phyloP scores from a whole-genome alignment of 768 basidiomycete genomes.

The Neoboletus subvelutipes region DNA sequence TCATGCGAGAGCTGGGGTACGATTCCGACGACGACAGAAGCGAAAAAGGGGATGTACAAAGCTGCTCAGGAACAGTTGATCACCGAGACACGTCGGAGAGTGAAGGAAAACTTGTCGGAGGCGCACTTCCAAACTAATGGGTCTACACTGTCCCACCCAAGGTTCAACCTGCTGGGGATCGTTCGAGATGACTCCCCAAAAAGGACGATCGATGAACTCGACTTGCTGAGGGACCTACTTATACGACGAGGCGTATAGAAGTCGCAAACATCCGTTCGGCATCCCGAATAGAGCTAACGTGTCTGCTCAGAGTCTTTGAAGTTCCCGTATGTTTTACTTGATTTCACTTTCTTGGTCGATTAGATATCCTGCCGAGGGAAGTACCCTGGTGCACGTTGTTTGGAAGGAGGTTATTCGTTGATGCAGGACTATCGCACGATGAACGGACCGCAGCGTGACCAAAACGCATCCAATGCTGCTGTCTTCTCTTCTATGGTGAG shows the following conservation, averaged over 20 bases:
- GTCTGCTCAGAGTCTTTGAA: constrained; percentile 17
- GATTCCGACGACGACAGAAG: constrained; percentile 22
- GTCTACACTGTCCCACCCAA: constrained; percentile 32
- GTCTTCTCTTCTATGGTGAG: neutral
- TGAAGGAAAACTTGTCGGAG: constrained; percentile 23
- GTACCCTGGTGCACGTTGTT: neutral
- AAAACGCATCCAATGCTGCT: neutral
- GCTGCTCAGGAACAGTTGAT: constrained; percentile 30
- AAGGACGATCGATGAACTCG: constrained; percentile 28
- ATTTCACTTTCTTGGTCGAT: neutral
- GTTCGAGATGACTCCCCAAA: constrained; percentile 24
- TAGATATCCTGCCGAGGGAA: no score
- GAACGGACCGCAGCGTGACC: neutral
- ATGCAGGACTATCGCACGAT: neutral
- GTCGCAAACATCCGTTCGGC: constrained; percentile 8
- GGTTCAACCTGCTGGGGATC: constrained; percentile 21
- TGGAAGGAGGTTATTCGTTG: no score
- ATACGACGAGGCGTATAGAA: constrained; percentile 15
- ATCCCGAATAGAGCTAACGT: neutral
- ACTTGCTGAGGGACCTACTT: constrained; percentile 30
- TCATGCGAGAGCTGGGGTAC: constrained; percentile 29
- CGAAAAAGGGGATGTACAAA: constrained; percentile 18
- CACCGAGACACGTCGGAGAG: constrained; percentile 23
- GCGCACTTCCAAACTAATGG: constrained; percentile 29
- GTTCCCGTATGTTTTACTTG: neutral